Percentiles rank a stretch among this genome's conserved stretches.
phyloP scores from a whole-genome alignment of 345 rosid species.

The Citrus maxima region DNA sequence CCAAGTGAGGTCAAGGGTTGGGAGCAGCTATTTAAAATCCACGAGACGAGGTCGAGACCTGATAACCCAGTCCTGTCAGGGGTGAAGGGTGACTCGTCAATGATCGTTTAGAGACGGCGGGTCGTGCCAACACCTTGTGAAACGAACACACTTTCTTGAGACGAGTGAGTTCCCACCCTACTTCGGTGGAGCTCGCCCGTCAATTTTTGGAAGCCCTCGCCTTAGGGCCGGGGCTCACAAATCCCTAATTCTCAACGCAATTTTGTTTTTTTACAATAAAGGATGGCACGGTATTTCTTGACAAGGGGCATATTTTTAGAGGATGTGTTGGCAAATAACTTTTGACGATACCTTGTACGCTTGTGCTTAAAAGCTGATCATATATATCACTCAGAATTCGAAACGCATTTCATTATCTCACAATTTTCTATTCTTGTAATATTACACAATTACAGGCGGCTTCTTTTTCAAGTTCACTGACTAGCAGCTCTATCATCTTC shows the following conservation, averaged over 20 bases:
- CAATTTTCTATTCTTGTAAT: conserved; percentile 5
- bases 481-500: conserved; percentile 83
- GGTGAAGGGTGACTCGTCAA: conserved; percentile 68
- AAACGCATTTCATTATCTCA: background rate
- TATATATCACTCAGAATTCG: background rate
- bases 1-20: no score
- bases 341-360: no score
- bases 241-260: background rate
- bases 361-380: background rate
- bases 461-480: conserved; percentile 54
- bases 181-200: conserved; percentile 62
- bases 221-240: conserved; percentile 28
- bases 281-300: no score
- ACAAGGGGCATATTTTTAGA: no score
- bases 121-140: conserved; percentile 72
- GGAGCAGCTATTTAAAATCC: background rate
- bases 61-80: conserved; percentile 56
- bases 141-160: conserved; percentile 30
- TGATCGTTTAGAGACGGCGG: conserved; percentile 82
- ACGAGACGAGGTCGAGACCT: rapidly evolving
- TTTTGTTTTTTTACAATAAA: no score
- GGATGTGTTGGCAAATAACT: background rate
- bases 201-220: conserved; percentile 86
- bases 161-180: conserved; percentile 63
- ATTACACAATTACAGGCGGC: conserved; percentile 25